Evolutionary conservation across 148 eudicot species (phyloP), one percentile per base, ranked within the genome.

Genomic region (Vaccinium darrowii): DNA sequence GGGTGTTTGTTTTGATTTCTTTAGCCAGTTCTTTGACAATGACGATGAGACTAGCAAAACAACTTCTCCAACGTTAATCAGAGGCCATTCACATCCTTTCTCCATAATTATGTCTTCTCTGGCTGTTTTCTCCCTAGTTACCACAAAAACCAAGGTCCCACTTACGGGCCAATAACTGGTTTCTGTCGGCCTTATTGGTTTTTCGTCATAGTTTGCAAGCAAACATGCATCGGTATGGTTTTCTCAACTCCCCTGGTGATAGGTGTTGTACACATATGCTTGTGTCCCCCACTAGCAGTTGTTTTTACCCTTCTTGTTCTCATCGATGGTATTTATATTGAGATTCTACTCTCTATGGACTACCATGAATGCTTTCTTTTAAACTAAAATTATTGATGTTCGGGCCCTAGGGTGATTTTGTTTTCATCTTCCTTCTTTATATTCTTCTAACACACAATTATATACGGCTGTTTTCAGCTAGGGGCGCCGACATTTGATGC

Each of bases 401-500:
- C 19, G 9, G 27, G 4, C 11, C 56, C 7, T 13, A 12, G 43
- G 39, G 43, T 36, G 8, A 62, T 23, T 80, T 69, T 79, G 18
- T 33, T 33, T 56, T 7, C 1, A 39, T 54, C 47, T 39, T 14
- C 47, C 39, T 14, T n/a, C 47, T 21, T 63, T 81, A 33, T 78
- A 49, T 79, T 23, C 78, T 51, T 76, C 81, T 65, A 18, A 62
- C 47, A 3, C 76, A 63, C 56, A 60, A 50, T 65, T 13, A 65
- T 23, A 71, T 88, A 63, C 87, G 87, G 58, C 84, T 53, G 86
- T 76, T 36, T 88, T 87, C 93, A 94, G 93, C 89, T 93, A 6
- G 92, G 90, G 7, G 78, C 89, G 15, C 85, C 91, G 18, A 53
- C 93, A 56, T 93, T 91, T 86, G 96, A 96, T 83, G 88, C 94